phyloP scores from a whole-genome alignment of 73 alveolate genomes.

The Halteria grandinella region DNA sequence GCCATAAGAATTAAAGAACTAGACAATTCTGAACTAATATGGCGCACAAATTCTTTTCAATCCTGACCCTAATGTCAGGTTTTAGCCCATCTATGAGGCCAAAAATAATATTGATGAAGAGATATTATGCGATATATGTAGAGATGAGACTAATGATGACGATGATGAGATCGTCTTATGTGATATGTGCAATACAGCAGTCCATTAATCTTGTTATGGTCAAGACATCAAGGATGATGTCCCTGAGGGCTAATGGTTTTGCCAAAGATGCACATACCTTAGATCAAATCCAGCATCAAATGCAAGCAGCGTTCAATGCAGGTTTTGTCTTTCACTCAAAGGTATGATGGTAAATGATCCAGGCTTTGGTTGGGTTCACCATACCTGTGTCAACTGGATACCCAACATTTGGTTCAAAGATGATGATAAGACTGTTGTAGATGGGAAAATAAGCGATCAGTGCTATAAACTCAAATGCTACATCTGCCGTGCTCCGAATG shows the following conservation, averaged over 20 bases:
- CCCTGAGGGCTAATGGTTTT: conserved; percentile 35
- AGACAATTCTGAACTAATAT: too few relatives aligned
- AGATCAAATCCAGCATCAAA: not conserved
- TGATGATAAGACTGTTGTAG: not conserved
- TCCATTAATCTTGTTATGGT: conserved; percentile 46
- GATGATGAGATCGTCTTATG: conserved; percentile 33
- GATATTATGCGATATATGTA: conserved; percentile 34
- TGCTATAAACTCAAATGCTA: not conserved
- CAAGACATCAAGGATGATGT: conserved; percentile 4
- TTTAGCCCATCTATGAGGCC: too few relatives aligned
- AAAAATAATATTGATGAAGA: conserved; percentile 21
- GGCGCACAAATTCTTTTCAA: too few relatives aligned
- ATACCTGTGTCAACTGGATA: conserved; percentile 48
- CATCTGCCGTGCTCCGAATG: conserved; percentile 3
- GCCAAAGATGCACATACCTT: conserved; percentile 30
- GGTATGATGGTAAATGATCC: conserved; percentile 9
- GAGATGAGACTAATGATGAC: conserved; percentile 1
- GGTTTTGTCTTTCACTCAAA: conserved; percentile 13
- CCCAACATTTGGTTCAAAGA: not conserved
- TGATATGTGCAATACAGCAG: conserved; percentile 38
- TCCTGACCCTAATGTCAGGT: too few relatives aligned
- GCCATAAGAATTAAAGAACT: too few relatives aligned
- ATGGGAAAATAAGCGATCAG: not conserved
- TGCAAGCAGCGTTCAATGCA: not conserved
- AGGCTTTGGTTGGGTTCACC: conserved; percentile 30